Evolutionary conservation across 2,329 filamentous ascomycete genomes (phyloP).

Genomic region (Podosphaera fusca): DNA sequence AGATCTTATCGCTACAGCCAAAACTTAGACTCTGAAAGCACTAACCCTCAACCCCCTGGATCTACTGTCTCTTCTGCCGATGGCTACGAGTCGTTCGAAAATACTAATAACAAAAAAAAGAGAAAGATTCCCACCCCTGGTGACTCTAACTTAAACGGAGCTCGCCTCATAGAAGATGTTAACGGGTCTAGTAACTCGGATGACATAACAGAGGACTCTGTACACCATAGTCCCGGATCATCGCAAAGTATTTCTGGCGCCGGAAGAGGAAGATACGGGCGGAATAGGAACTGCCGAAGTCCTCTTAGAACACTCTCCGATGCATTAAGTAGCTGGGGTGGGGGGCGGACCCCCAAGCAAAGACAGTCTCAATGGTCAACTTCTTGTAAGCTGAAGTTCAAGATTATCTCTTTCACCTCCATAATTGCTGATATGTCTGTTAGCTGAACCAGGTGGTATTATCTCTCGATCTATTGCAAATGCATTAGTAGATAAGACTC

Average conservation of each 20-base stretch:
- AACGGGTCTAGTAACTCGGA: slow-evolving; percentile 30
- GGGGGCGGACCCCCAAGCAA: slow-evolving; percentile 14
- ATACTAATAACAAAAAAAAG: slow-evolving; percentile 98
- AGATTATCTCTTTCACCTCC: slow-evolving; percentile 4
- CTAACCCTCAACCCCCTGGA: slow-evolving; percentile 31
- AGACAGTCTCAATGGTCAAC: slow-evolving; percentile 15
- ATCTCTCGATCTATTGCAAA: slow-evolving; percentile 84
- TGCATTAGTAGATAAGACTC: slow-evolving; percentile 57
- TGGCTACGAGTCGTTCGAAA: slow-evolving; percentile 92
- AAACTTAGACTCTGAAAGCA: slow-evolving; percentile 24
- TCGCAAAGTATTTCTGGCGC: slow-evolving; percentile 60
- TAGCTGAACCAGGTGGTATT: slow-evolving; percentile 45
- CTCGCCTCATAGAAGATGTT: slow-evolving; percentile 34
- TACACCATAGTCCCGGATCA: slow-evolving; percentile 32
- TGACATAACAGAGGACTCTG: slow-evolving; percentile 20
- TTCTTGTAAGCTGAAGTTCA: slow-evolving; percentile 10
- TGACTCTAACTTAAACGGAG: slow-evolving; percentile 28
- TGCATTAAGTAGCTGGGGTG: slow-evolving; percentile 18
- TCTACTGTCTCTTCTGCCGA: slow-evolving; percentile 54
- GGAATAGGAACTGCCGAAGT: slow-evolving; percentile 36
- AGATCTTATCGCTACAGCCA: slow-evolving; percentile 21
- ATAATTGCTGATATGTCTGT: slow-evolving; percentile 12
- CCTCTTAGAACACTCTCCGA: slow-evolving; percentile 37
- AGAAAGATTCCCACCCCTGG: slow-evolving; percentile 86
- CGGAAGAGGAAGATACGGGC: slow-evolving; percentile 64